Base-by-base conservation (phyloP, 805 yeast genomes). In the Lipomyces starkeyi region DNA sequence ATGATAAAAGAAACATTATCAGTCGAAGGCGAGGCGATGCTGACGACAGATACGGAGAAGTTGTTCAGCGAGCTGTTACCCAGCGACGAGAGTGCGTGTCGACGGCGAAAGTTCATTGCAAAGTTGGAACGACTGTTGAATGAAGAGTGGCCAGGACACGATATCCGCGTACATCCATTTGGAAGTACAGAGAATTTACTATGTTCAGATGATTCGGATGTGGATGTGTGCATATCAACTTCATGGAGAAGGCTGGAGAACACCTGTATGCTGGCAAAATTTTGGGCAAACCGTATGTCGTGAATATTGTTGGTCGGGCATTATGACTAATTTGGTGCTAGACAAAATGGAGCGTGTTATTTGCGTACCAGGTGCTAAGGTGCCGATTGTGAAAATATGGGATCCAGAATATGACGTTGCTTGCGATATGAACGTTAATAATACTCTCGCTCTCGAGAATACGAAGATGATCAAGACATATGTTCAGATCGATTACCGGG, bases 381-480 rank as follows among this genome's bases (percentile, higher is more conserved):
- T 74, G 4, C 76, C 76, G 35, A 74, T 74, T 43, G 76, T 71
- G 20, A 73, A 73, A 59, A 64, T 74, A 22, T 72, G 74, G 75
- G 76, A 74, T 58, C 68, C 73, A 17, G 75, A 73, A 55, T 63
- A 57, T 25, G 58, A 65, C n/a, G 53, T 74, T 11, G 62, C 73
- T 22, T 74, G 76, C 58, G 76, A 74, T 62, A 71, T 74, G 70
- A 74, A 74, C 64, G 64, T 73, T 61, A 74, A 74, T 64, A 73
- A 73, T 40, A 68, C 72, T 20, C 58, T 72, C 55, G 75, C 76
- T 14, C 61, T 73, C 20, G 70, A 70, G 53, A 74, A 74, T 55
- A 74, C 76, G 32, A 57, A 62, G 29, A 40, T 74, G 72, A 67
- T 74, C 57, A 69, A 69, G 57, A 63, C 74, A 1, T 74, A 73